Percentiles rank a stretch among this genome's conserved stretches.
phyloP scores from a whole-genome alignment of 2,329 filamentous ascomycete genomes.

The Knufia fluminis region DNA sequence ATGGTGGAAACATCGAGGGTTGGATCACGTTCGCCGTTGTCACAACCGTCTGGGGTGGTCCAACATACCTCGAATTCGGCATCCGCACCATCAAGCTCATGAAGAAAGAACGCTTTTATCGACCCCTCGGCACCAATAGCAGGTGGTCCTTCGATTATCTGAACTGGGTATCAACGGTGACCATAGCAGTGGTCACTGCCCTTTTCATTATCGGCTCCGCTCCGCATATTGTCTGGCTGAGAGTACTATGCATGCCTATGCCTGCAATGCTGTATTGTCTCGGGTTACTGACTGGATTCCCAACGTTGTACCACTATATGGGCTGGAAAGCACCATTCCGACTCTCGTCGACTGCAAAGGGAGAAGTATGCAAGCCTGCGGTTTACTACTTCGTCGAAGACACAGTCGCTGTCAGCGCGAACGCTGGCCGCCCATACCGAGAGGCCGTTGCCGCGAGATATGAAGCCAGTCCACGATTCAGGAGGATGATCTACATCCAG shows the following conservation, averaged over 20 bases:
- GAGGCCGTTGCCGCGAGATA: conserved; percentile 44
- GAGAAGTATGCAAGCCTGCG: conserved; percentile 49
- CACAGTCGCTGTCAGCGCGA: conserved; percentile 57
- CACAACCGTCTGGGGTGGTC: conserved; percentile 23
- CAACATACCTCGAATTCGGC: conserved; percentile 23
- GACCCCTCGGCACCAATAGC: conserved; percentile 19
- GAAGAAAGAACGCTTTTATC: conserved; percentile 23
- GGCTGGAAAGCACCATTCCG: conserved; percentile 46
- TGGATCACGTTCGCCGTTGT: conserved; percentile 24
- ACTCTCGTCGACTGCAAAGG: conserved; percentile 55
- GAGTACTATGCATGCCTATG: conserved; percentile 21
- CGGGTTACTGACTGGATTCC: conserved; percentile 14
- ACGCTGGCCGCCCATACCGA: conserved; percentile 47
- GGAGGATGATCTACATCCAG: conserved; percentile 44
- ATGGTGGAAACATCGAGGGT: conserved; percentile 19
- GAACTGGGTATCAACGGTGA: conserved; percentile 19
- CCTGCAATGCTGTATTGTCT: conserved; percentile 17
- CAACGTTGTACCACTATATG: conserved; percentile 16
- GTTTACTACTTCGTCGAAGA: conserved; percentile 60
- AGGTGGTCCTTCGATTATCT: conserved; percentile 23
- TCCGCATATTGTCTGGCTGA: conserved; percentile 23
- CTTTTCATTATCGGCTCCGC: conserved; percentile 22
- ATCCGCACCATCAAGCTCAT: conserved; percentile 21
- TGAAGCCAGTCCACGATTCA: conserved; percentile 45
- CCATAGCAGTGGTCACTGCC: conserved; percentile 18